Percentiles rank a stretch among this genome's conserved stretches.
Conservation (phyloP, 176 grass and related monocot genomes). For the Carex pumila region DNA sequence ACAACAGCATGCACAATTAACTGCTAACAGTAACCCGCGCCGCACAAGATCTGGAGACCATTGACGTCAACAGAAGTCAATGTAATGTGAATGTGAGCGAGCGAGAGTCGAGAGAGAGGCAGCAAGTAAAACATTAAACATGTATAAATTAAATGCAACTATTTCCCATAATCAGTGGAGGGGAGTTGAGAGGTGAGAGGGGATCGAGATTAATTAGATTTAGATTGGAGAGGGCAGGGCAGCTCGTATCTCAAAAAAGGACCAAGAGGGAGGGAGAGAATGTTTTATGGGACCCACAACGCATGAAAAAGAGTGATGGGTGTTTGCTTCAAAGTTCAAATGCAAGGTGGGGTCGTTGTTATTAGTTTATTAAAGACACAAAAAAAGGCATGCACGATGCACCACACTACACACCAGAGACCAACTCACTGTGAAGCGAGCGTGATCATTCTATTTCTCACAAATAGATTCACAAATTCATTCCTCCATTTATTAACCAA, state of each 20-base stretch:
- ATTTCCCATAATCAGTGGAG: not conserved
- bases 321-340: not conserved
- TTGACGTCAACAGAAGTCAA: not conserved
- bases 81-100: too few relatives aligned
- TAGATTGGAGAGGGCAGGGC: too few relatives aligned
- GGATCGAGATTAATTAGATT: too few relatives aligned
- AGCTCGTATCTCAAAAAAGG: not conserved
- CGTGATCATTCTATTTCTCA: not conserved
- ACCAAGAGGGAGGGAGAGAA: not conserved
- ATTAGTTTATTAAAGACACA: constrained; percentile 13
- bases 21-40: too few relatives aligned
- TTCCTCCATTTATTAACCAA: not conserved
- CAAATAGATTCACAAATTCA: not conserved
- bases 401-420: not conserved
- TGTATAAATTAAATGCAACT: not conserved
- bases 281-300: not conserved
- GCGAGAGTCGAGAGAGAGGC: too few relatives aligned
- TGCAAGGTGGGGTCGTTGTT: constrained; percentile 10
- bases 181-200: not conserved
- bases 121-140: not conserved
- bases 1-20: too few relatives aligned
- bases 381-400: not conserved
- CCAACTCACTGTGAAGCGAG: not conserved
- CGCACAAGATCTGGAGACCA: not conserved
- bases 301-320: not conserved